Evolutionary conservation across 805 yeast species (phyloP).

Genomic region (Metschnikowia vanudenii): DNA sequence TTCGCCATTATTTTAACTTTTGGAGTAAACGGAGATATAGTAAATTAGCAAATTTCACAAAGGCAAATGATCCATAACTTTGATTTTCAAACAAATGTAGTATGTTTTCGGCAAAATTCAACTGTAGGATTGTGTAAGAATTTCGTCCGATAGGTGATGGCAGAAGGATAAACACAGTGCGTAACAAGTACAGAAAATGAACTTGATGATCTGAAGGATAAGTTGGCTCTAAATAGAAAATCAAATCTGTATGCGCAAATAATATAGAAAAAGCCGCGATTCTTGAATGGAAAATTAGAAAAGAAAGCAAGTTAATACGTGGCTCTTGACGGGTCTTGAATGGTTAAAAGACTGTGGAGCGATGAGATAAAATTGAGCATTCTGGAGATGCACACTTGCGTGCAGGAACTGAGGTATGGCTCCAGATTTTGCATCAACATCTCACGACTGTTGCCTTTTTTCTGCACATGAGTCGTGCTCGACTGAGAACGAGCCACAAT

Average conservation of each 20-base stretch:
- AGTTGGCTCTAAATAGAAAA: not conserved
- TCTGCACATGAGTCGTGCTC: not conserved
- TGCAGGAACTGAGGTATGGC: slow-evolving; percentile 9
- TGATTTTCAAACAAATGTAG: not conserved
- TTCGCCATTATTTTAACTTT: slow-evolving; percentile 26
- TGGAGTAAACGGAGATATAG: not conserved
- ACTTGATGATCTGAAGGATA: too few species aligned
- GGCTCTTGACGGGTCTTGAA: not conserved
- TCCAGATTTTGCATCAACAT: slow-evolving; percentile 9
- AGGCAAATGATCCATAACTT: slow-evolving; percentile 1
- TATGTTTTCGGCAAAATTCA: too few species aligned
- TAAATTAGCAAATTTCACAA: not conserved
- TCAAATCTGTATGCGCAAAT: not conserved
- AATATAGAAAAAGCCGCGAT: not conserved
- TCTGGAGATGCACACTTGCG: slow-evolving; percentile 4
- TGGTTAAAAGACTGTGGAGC: slow-evolving; percentile 11
- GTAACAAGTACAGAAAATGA: not conserved
- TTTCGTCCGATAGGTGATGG: not conserved
- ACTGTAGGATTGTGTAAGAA: not conserved
- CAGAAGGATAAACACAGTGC: slow-evolving; percentile 2
- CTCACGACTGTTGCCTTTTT: slow-evolving; percentile 6
- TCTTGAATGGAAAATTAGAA: not conserved
- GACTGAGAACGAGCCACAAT: slow-evolving; percentile 1
- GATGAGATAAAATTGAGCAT: slow-evolving; percentile 17
- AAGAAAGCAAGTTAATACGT: not conserved